Evolutionary conservation across 768 basidiomycete species (phyloP).

Genomic region (Boletus rufocinnamomeus): DNA sequence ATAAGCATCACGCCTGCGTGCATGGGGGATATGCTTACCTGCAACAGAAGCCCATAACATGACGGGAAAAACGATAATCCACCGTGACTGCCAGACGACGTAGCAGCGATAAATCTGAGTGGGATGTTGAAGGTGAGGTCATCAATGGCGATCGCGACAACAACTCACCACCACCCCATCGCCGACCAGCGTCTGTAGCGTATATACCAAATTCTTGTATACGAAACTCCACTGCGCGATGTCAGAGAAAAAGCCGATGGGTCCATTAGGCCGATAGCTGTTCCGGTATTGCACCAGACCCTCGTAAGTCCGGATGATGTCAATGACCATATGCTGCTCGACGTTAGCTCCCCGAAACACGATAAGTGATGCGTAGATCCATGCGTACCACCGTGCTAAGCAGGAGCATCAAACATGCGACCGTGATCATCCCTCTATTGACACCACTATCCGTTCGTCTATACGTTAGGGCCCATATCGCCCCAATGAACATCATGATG

Average conservation of each 20-base stretch:
- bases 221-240: constrained; percentile 30
- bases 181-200: constrained; percentile 25
- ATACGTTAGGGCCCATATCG: constrained; percentile 24
- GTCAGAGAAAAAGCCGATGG: constrained; percentile 28
- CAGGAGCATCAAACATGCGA: constrained; percentile 23
- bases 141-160: background rate
- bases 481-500: constrained; percentile 32
- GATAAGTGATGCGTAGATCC: background rate
- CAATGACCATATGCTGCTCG: constrained; percentile 18
- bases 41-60: constrained; percentile 20
- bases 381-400: constrained; percentile 22
- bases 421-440: constrained; percentile 16
- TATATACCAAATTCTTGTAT: constrained; percentile 26
- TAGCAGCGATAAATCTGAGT: constrained; percentile 32
- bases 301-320: constrained; percentile 21
- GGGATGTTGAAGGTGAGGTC: background rate
- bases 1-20: background rate
- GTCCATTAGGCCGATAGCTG: constrained; percentile 15
- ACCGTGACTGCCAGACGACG: constrained; percentile 28
- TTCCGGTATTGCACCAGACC: constrained; percentile 27
- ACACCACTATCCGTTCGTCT: constrained; percentile 4
- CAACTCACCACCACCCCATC: constrained; percentile 24
- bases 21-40: background rate
- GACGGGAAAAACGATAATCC: constrained; percentile 23
- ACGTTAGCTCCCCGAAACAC: too few relatives aligned